Base-by-base conservation (phyloP, 1,284 basidiomycete species). In the Ganoderma boninense region DNA sequence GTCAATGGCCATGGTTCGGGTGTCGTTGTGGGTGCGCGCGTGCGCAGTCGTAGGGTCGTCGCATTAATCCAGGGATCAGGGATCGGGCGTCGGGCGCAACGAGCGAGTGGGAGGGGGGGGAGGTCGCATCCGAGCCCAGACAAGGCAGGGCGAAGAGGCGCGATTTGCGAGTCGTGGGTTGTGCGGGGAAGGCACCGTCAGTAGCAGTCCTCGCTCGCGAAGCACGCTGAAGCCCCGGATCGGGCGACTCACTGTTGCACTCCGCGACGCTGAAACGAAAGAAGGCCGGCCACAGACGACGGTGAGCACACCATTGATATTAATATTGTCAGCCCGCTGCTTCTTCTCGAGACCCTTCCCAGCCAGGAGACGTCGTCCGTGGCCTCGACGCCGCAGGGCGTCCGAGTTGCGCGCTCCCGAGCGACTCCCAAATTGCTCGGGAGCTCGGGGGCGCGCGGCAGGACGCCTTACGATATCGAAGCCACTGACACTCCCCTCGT, bases 181-280 rank as follows among this genome's bases (percentile, higher is more conserved):
- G 64, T 43, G 54, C 26, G 26, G 40, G 35, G 23, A 14, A 57
- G 32, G 2, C 14, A 29, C 60, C 66, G 61, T 67, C 65, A 66
- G 49, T 67, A 56, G 16, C 16, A 35, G 71, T 46, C 56, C 40
- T 40, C 43, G 66, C 42, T 62, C 66, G 62, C 61, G 64, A 69
- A 60, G 59, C 56, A 60, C 20, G 20, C 40, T 40, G 35, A 44
- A 59, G 26, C 35, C 26, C 52, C 40, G 35, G 60, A 62, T 20
- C 1, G 62, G 62, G 35, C 23, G 52, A 78, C 86, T 74, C 72
- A 88, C 88, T 93, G 79, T 94, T 93, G 78, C 91, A 93, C 76
- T 92, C 91, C 1, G 90, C 91, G 62, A 52, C 62, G 40, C 57
- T 60, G 57, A 38, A 38, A 40, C 57, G 40, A 10, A 60, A 10